A percentile compares a stretch with the other conserved stretches of the same genome.
These are phyloP conservation scores for Chaetomium sp. DNA, from an alignment of 2,329 filamentous ascomycete genomes.

Conservation along the genomic window DNA sequence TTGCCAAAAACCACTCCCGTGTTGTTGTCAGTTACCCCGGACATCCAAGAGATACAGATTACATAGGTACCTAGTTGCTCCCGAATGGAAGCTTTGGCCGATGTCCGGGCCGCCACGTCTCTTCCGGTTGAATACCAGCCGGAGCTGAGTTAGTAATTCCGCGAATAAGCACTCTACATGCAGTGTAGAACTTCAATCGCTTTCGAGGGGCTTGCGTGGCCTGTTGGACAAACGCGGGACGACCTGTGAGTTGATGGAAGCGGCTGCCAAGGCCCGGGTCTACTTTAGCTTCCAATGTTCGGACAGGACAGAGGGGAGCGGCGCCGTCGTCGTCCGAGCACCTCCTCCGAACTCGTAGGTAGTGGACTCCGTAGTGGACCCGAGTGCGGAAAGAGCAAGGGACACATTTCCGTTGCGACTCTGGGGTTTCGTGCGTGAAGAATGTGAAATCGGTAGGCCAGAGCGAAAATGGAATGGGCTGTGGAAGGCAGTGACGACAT, in stretches of 20 bases:
- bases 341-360: too few relatives aligned
- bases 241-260: too few relatives aligned
- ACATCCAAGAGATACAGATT: too few relatives aligned
- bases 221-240: neutral
- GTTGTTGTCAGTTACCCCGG: too few relatives aligned
- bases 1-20: too few relatives aligned
- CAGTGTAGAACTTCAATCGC: neutral
- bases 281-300: neutral
- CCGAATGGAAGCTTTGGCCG: too few relatives aligned
- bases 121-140: neutral
- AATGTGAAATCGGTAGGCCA: neutral
- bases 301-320: neutral
- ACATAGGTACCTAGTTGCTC: too few relatives aligned
- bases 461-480: neutral
- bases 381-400: neutral
- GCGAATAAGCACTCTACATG: constrained; percentile 9
- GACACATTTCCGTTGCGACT: neutral
- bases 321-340: too few relatives aligned
- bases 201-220: constrained; percentile 16
- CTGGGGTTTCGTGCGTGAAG: neutral
- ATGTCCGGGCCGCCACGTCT: neutral
- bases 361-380: too few relatives aligned
- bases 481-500: neutral
- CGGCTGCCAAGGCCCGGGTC: neutral
- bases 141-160: neutral